A percentile compares a stretch with the other conserved stretches of the same genome.
Conservation (phyloP, 192 early-diverging fungal genomes). For the Rhizoclosmatium sp. region DNA sequence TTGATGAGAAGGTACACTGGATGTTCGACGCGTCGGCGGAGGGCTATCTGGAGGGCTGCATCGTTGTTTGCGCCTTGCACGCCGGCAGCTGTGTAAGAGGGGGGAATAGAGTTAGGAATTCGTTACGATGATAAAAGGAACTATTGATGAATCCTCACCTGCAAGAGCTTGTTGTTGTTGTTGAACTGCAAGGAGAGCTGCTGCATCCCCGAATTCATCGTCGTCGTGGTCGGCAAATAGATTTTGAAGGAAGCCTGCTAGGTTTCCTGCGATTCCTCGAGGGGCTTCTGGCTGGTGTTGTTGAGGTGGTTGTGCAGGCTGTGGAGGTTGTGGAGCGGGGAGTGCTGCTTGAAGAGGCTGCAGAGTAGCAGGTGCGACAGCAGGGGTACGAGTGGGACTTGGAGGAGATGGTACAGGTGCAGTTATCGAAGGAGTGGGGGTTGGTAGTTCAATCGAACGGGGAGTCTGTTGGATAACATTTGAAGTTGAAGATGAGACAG, state of each 20-base stretch:
- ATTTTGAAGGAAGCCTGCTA: not conserved
- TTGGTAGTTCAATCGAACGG: not conserved
- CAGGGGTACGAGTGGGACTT: not conserved
- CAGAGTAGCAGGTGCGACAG: not conserved
- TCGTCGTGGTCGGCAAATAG: constrained; percentile 6
- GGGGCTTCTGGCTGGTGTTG: not conserved
- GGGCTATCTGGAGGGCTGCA: not conserved
- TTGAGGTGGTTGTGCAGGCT: not conserved
- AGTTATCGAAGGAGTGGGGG: not conserved
- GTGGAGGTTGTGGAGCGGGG: not conserved
- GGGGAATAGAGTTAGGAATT: too few species aligned
- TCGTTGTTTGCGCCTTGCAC: not conserved
- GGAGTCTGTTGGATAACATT: not conserved
- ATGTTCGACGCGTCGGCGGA: not conserved
- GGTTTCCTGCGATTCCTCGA: not conserved
- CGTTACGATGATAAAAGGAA: too few species aligned
- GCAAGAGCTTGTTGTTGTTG: not conserved
- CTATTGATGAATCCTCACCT: too few species aligned
- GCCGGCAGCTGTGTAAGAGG: not conserved
- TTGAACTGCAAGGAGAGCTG: not conserved
- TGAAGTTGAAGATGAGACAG: not conserved
- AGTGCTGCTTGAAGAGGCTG: not conserved
- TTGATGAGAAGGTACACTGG: constrained; percentile 4
- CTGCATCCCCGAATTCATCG: not conserved
- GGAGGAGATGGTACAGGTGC: not conserved